Percentiles rank a stretch among this genome's conserved stretches.
phyloP scores from a whole-genome alignment of 805 yeast species.

The Candida pseudofarinosa region DNA sequence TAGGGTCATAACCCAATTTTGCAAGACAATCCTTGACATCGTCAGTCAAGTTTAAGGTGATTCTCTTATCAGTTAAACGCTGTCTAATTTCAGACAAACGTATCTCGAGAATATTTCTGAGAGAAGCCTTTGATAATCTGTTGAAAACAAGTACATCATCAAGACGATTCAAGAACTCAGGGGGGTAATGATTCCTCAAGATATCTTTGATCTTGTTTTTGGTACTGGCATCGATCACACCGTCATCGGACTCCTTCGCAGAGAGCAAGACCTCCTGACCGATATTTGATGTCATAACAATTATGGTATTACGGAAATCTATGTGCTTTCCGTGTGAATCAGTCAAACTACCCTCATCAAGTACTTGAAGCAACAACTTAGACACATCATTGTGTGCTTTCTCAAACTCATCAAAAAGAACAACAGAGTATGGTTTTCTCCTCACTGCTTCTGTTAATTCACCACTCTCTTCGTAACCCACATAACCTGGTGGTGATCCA shows the following conservation, averaged over 20 bases:
- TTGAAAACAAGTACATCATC: constrained; percentile 94
- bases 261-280: constrained; percentile 90
- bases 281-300: constrained; percentile 94
- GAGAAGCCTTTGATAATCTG: constrained; percentile 72
- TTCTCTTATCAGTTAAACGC: constrained; percentile 74
- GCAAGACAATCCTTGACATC: constrained; percentile 77
- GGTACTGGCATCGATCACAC: constrained; percentile 50
- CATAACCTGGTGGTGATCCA: constrained; percentile 98
- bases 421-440: constrained; percentile 90
- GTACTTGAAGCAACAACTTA: constrained; percentile 81
- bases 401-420: constrained; percentile 92
- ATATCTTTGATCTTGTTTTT: constrained; percentile 60
- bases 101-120: constrained; percentile 79
- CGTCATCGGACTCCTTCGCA: constrained; percentile 52
- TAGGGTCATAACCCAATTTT: constrained; percentile 82
- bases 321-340: constrained; percentile 94
- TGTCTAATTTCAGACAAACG: constrained; percentile 78
- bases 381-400: constrained; percentile 97
- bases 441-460: constrained; percentile 95
- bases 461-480: constrained; percentile 93
- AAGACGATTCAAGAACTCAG: constrained; percentile 91
- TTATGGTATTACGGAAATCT: constrained; percentile 90
- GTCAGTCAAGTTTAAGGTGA: constrained; percentile 49
- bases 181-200: constrained; percentile 76
- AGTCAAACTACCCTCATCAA: constrained; percentile 92